Evolutionary conservation across 495 filamentous ascomycete species (phyloP), one percentile per base, ranked within the genome.

Genomic region (Bathelium albidoporum): DNA sequence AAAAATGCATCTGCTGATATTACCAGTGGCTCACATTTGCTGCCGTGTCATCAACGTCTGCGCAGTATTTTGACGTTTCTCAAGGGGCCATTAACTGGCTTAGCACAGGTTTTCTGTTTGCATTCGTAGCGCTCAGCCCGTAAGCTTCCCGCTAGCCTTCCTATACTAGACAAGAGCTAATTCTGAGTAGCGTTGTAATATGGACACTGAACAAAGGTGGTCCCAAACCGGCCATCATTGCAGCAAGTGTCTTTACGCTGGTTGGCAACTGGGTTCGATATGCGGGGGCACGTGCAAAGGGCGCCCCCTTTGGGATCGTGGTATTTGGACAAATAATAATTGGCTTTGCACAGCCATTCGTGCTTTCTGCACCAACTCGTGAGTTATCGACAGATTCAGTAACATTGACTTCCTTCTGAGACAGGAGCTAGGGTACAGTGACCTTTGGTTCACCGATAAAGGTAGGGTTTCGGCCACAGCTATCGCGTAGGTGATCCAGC

Each of bases 311-410:
- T 68, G 85, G 87, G 11, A 80, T 89, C 24, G 87, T 90, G 49
- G 90, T 97, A 87, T 87, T 96, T 73, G 94, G 93, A n/a, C 94
- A 98, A 76, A 87, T 97, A 75, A 75, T 98, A 20, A 89, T 87
- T 41, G 94, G 94, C 0, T 77, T 96, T 10, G 87, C 90, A 14
- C 94, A 98, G 65, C 92, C 94, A 0, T 97, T 97, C 75, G 90
- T 95, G 34, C 83, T 97, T 4, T 84, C 88, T 41, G 90, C 94
- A 1, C 92, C 94, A 0, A 91, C 94, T 2, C 81, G 90, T 36
- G 12, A 52, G 36, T 36, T 16, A 24, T 22, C 28, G 3, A 4
- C 18, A 11, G 11, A 3, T 26, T 59, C 11, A 4, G 11, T 26
- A 26, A 10, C 5, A 3, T n/a, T n/a, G 18, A 49, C 3, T 9